Evolutionary conservation across 108 stramenopile genomes (phyloP), one percentile per base, ranked within the genome.

Genomic region (Asterionellopsis glacialis): DNA sequence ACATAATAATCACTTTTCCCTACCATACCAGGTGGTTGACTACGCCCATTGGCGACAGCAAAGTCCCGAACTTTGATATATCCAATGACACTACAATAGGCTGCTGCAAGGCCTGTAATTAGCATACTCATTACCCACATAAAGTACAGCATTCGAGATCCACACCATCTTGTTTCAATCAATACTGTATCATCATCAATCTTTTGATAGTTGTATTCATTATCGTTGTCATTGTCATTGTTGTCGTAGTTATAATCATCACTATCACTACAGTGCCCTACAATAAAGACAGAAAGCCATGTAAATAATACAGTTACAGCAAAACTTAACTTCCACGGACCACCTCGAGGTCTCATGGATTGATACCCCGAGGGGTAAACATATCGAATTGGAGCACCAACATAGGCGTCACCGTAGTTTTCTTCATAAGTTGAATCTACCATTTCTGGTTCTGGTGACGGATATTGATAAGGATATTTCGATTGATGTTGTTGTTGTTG

Each of bases 21-120:
- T 19, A 55, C 45, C 50, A 73, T 48, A 4, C 73, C 83, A 11
- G 85, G 79, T 9, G 85, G 84, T 56, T 87, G 91, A 68, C 74
- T 74, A 45, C 91, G 53, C 18, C 71, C 69, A 61, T 88, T 88
- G 57, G 91, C 91, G 19, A 92, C 86, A 1, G 75, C 84, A 67
- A 89, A 81, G 64, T 92, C 91, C 11, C 91, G 67, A 23, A 84
- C 69, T 64, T 93, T 87, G 64, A 93, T 85, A 62, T 93, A 93
- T 11, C 91, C 91, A 72, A 93, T 93, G 63, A 89, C 75, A 41
- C 78, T 62, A 48, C 87, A 89, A 60, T 93, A 93, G 49, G 85
- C 84, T 48, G 82, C 61, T 4, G 77, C 69, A 59, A 89, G 53
- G 19, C 84, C 84, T 0, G 91, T 89, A 53, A 93, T 84, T 42